Conservation (phyloP, 148 eudicot genomes). For the Spergularia bocconei region DNA sequence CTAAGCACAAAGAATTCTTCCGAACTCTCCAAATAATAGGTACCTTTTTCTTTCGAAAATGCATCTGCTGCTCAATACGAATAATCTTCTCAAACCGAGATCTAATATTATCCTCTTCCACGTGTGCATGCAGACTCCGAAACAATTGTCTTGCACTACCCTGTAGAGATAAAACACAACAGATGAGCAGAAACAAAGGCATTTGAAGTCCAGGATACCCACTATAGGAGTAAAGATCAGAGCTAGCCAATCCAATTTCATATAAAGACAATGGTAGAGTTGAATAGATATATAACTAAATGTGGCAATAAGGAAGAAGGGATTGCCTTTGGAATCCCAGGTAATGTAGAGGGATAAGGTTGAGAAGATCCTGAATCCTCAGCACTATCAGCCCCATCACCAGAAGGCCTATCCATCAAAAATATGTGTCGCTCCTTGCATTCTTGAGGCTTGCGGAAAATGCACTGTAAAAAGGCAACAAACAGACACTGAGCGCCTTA, state of each 20-base stretch:
- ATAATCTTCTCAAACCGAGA: slow-evolving; percentile 85
- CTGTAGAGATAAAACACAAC: slow-evolving; percentile 35
- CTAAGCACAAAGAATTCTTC: neutral
- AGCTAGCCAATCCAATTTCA: slow-evolving; percentile 6
- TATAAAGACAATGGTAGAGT: neutral
- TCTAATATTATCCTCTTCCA: slow-evolving; percentile 82
- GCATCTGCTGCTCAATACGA: slow-evolving; percentile 53
- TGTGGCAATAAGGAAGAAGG: neutral
- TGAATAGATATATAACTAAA: neutral
- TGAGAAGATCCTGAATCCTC: slow-evolving; percentile 95
- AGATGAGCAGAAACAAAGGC: slow-evolving; percentile 9
- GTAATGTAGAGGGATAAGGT: slow-evolving; percentile 84
- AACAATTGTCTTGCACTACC: slow-evolving; percentile 95
- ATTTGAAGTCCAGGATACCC: slow-evolving; percentile 6
- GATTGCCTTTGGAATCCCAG: slow-evolving; percentile 93
- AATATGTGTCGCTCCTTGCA: slow-evolving; percentile 81
- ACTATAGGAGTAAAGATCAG: neutral
- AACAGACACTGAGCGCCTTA: slow-evolving; percentile 6
- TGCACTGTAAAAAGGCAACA: slow-evolving; percentile 43
- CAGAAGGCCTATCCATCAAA: slow-evolving; percentile 69
- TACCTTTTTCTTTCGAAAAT: slow-evolving; percentile 61
- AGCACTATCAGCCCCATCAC: slow-evolving; percentile 95
- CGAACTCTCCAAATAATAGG: neutral
- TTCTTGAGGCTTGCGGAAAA: slow-evolving; percentile 76
- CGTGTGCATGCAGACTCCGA: slow-evolving; percentile 82